phyloP scores from a whole-genome alignment of 2,329 filamentous ascomycete genomes.

The Aspergillus spinulosporus region DNA sequence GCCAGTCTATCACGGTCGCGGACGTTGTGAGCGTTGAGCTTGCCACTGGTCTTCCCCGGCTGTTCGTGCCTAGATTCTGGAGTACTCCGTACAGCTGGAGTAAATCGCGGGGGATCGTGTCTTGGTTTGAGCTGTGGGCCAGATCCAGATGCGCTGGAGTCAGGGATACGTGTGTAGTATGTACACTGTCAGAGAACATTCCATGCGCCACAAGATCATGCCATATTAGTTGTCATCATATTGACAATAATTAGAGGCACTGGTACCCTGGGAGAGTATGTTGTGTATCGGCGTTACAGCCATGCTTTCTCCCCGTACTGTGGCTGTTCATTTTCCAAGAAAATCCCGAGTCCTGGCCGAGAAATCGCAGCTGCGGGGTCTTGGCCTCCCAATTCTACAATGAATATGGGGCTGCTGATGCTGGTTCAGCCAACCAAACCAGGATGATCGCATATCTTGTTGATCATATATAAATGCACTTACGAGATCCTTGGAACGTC shows the following conservation, averaged over 20 bases:
- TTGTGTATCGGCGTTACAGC: not conserved
- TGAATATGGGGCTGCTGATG: not conserved
- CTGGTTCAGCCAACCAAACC: slow-evolving; percentile 8
- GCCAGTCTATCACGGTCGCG: not conserved
- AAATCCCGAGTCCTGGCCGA: slow-evolving; percentile 19
- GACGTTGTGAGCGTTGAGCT: not conserved
- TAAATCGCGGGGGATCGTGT: slow-evolving; percentile 6
- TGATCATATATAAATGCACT: slow-evolving; percentile 3
- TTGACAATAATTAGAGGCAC: not conserved
- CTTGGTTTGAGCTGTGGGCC: not conserved
- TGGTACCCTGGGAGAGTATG: not conserved
- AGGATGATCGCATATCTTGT: not conserved
- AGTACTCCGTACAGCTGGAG: not conserved
- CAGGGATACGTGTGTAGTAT: not conserved
- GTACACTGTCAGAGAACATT: not conserved
- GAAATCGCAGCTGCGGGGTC: slow-evolving; percentile 16
- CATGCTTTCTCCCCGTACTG: not conserved
- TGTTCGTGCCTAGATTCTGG: slow-evolving; percentile 2
- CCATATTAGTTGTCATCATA: not conserved
- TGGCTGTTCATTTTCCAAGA: not conserved
- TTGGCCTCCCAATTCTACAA: not conserved
- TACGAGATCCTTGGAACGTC: not conserved
- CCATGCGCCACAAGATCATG: slow-evolving; percentile 1
- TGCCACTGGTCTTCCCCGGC: slow-evolving; percentile 5
- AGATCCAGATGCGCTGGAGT: not conserved